phyloP scores from a whole-genome alignment of 805 yeast species.

The Saturnispora sanitii region DNA sequence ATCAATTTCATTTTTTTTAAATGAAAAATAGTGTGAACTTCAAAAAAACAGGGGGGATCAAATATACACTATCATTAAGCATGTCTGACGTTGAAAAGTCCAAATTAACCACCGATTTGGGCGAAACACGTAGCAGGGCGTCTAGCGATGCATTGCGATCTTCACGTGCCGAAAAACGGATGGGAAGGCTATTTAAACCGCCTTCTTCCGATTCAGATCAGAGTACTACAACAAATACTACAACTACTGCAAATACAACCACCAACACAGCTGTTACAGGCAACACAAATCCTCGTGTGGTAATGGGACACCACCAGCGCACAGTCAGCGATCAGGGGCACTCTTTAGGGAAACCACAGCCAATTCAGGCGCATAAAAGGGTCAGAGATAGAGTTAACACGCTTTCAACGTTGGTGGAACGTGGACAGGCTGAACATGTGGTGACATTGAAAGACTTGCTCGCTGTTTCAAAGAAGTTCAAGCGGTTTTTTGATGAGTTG shows the following conservation, averaged over 20 bases:
- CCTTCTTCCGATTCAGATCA: neutral
- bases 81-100: slow-evolving; percentile 3
- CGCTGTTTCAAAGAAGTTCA: slow-evolving; percentile 17
- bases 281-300: neutral
- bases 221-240: neutral
- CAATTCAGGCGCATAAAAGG: slow-evolving; percentile 4
- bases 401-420: slow-evolving; percentile 9
- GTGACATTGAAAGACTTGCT: slow-evolving; percentile 13
- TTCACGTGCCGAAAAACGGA: slow-evolving; percentile 26
- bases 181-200: slow-evolving; percentile 25
- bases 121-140: neutral
- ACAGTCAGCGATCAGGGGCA: slow-evolving; percentile 5
- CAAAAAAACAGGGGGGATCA: too few relatives aligned
- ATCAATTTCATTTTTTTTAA: too few relatives aligned
- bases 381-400: slow-evolving; percentile 7
- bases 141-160: slow-evolving; percentile 11
- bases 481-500: slow-evolving; percentile 18
- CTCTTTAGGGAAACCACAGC: neutral
- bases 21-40: too few relatives aligned
- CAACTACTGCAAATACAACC: neutral
- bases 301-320: slow-evolving; percentile 3
- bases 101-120: neutral
- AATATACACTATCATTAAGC: too few relatives aligned
- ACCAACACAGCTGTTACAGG: too few relatives aligned
- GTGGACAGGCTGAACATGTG: neutral